phyloP scores from a whole-genome alignment of 441 rosid species.

The Pelargonium fulgidum region DNA sequence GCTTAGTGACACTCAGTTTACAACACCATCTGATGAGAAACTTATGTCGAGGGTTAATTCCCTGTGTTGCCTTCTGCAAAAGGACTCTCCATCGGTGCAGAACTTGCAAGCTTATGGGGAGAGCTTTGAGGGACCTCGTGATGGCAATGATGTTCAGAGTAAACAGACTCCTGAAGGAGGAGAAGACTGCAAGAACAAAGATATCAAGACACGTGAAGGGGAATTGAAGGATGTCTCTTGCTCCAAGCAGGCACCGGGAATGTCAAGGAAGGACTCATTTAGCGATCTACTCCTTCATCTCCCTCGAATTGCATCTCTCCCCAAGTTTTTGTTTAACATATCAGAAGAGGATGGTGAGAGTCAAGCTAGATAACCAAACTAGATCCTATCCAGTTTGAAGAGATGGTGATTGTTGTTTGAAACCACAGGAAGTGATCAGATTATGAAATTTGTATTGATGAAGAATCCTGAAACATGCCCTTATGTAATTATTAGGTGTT shows the following conservation, averaged over 20 bases:
- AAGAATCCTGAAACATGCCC: conserved; percentile 19
- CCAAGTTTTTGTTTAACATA: conserved; percentile 81
- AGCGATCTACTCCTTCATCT: conserved; percentile 81
- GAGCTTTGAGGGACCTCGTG: conserved; percentile 23
- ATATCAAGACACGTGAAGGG: conserved; percentile 33
- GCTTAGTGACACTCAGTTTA: conserved; percentile 33
- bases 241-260: conserved; percentile 55
- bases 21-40: conserved; percentile 31
- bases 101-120: conserved; percentile 50
- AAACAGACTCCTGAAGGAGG: conserved; percentile 31
- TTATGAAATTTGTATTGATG: conserved; percentile 28
- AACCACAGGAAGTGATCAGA: conserved; percentile 11
- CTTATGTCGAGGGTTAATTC: conserved; percentile 48
- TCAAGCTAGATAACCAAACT: conserved; percentile 19
- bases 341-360: conserved; percentile 63
- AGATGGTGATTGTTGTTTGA: background rate
- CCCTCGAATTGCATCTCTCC: conserved; percentile 81
- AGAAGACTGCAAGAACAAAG: conserved; percentile 15
- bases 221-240: conserved; percentile 41
- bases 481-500: background rate
- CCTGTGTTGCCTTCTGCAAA: conserved; percentile 44
- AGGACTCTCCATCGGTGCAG: conserved; percentile 33
- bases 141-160: conserved; percentile 34
- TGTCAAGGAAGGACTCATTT: conserved; percentile 89
- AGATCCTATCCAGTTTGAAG: background rate